phyloP scores from a whole-genome alignment of 2,329 filamentous ascomycete species.

The Calonectria hawksworthii region DNA sequence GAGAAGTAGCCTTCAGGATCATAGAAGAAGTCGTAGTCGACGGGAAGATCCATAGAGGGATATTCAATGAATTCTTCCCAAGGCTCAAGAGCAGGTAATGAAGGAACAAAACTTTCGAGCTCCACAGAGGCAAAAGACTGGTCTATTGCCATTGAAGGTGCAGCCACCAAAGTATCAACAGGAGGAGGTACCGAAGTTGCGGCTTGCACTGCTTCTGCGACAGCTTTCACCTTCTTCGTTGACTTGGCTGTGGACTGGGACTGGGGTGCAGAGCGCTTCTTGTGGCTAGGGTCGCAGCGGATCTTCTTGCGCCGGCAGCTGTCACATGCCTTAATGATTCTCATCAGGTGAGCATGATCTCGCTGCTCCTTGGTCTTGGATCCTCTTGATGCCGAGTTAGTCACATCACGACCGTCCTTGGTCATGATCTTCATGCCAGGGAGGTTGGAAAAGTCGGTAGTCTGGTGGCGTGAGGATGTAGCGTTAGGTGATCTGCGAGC shows the following conservation, averaged over 20 bases:
- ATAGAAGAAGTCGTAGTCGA: constrained; percentile 62
- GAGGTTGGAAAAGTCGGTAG: constrained; percentile 64
- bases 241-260: constrained; percentile 49
- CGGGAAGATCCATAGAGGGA: constrained; percentile 51
- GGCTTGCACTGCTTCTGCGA: constrained; percentile 31
- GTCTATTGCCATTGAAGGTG: constrained; percentile 30
- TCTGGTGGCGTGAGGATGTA: constrained; percentile 46
- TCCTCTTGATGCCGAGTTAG: constrained; percentile 72
- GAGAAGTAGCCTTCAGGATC: constrained; percentile 60
- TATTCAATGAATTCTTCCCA: constrained; percentile 65
- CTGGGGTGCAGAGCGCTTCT: constrained; percentile 58
- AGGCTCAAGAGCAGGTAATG: constrained; percentile 43
- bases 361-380: constrained; percentile 78
- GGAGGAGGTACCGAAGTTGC: constrained; percentile 22
- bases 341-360: constrained; percentile 76
- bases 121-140: constrained; percentile 40
- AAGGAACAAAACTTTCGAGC: constrained; percentile 36
- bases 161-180: constrained; percentile 16
- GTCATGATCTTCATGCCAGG: constrained; percentile 79
- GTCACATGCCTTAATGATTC: constrained; percentile 77
- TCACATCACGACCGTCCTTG: constrained; percentile 73
- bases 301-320: constrained; percentile 74
- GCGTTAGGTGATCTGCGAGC: constrained; percentile 45
- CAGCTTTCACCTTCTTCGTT: constrained; percentile 58
- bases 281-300: constrained; percentile 72